These are phyloP conservation scores for Phytophthora europaea DNA, from an alignment of 352 stramenopile genomes.

Conservation along the genomic window DNA sequence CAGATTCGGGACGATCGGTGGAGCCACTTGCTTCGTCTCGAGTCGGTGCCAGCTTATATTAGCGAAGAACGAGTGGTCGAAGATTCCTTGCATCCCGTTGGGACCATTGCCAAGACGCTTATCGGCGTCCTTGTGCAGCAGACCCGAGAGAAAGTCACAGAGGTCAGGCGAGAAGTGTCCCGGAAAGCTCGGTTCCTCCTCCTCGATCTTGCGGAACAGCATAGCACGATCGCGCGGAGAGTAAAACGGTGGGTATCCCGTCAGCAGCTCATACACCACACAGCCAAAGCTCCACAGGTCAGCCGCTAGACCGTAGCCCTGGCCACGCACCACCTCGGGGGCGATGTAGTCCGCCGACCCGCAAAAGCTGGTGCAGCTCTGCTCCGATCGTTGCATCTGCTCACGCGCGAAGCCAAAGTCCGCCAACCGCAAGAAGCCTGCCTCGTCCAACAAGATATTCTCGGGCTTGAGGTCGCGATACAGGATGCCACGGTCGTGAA, in stretches of 20 bases:
- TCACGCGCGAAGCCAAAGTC: slow-evolving; percentile 87
- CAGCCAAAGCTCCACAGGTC: slow-evolving; percentile 93
- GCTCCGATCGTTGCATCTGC: slow-evolving; percentile 60
- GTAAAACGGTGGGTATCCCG: slow-evolving; percentile 95
- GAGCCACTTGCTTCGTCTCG: slow-evolving; percentile 75
- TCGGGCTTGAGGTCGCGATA: slow-evolving; percentile 94
- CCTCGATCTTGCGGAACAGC: slow-evolving; percentile 98
- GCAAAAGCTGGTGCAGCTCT: slow-evolving; percentile 84
- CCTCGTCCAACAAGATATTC: slow-evolving; percentile 91
- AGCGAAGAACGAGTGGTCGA: slow-evolving; percentile 80
- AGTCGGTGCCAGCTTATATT: slow-evolving; percentile 84
- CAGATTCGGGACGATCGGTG: slow-evolving; percentile 67
- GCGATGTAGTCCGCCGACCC: slow-evolving; percentile 89
- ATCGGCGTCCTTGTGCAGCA: slow-evolving; percentile 71
- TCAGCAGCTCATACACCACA: slow-evolving; percentile 88
- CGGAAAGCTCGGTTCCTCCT: slow-evolving; percentile 93
- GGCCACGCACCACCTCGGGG: slow-evolving; percentile 79
- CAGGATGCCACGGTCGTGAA: slow-evolving; percentile 82
- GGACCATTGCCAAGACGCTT: slow-evolving; percentile 67
- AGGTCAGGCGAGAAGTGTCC: slow-evolving; percentile 83
- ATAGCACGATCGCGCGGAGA: slow-evolving; percentile 84
- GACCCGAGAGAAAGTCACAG: slow-evolving; percentile 61
- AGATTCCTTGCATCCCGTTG: slow-evolving; percentile 76
- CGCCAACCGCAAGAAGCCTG: slow-evolving; percentile 91
- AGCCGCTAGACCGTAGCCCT: slow-evolving; percentile 78